These are phyloP conservation scores for Paecilomyces fulvus DNA, from an alignment of 2,329 filamentous ascomycete genomes.

Conservation along the genomic window DNA sequence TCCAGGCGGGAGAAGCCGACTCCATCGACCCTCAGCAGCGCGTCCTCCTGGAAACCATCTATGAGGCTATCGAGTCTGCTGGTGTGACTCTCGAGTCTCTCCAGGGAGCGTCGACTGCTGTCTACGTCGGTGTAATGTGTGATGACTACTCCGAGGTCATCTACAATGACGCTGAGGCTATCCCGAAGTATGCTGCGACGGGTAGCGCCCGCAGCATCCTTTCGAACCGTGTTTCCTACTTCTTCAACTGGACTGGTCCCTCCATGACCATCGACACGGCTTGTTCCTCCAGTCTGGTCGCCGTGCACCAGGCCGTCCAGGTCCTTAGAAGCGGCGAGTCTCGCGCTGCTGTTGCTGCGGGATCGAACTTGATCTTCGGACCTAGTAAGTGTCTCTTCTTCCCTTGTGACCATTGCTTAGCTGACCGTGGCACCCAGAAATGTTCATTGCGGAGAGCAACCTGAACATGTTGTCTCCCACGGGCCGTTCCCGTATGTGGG, in stretches of 20 bases:
- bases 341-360: constrained; percentile 15
- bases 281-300: constrained; percentile 36
- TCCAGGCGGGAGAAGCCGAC: constrained; percentile 12
- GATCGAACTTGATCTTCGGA: constrained; percentile 19
- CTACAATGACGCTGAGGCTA: constrained; percentile 8
- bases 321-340: constrained; percentile 21
- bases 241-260: constrained; percentile 33
- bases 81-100: constrained; percentile 13
- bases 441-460: constrained; percentile 24
- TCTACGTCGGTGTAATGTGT: constrained; percentile 17
- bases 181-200: constrained; percentile 12
- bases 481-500: constrained; percentile 44
- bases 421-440: constrained; percentile 4
- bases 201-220: constrained; percentile 30
- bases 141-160: constrained; percentile 16
- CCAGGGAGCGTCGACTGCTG: constrained; percentile 17
- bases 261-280: constrained; percentile 40
- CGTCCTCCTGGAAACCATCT: constrained; percentile 27
- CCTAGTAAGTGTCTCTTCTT: constrained; percentile 7
- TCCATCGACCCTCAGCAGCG: constrained; percentile 26
- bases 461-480: constrained; percentile 43
- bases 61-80: constrained; percentile 26
- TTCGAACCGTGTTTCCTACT: constrained; percentile 33
- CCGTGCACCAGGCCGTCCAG: constrained; percentile 26
- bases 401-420: not conserved